These are phyloP conservation scores for Medicago lupulina DNA, from an alignment of 306 rosid species.

Conservation along the genomic window DNA sequence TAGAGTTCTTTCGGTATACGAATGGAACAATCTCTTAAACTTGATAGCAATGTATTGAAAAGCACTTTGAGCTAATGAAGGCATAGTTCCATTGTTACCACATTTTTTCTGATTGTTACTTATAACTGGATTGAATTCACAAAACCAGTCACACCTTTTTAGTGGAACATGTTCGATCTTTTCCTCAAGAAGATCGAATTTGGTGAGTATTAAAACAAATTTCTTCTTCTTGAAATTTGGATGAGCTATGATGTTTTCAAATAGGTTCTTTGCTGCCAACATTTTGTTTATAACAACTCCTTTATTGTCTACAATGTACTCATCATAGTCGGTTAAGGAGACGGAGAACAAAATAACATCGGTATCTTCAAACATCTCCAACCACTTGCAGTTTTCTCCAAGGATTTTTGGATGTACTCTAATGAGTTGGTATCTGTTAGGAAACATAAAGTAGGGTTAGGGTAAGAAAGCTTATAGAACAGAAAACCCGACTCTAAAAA, in stretches of 20 bases:
- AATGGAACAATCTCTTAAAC: slow-evolving; percentile 67
- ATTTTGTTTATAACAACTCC: slow-evolving; percentile 69
- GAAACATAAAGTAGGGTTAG: slow-evolving; percentile 1
- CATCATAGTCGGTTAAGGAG: slow-evolving; percentile 68
- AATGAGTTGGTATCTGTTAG: slow-evolving; percentile 68
- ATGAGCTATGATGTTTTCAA: slow-evolving; percentile 62
- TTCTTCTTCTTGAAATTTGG: slow-evolving; percentile 53
- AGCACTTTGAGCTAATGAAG: slow-evolving; percentile 63
- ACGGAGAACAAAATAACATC: slow-evolving; percentile 68
- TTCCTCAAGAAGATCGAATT: slow-evolving; percentile 76
- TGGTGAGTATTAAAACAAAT: slow-evolving; percentile 72
- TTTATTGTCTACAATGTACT: slow-evolving; percentile 48
- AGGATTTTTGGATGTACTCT: slow-evolving; percentile 70
- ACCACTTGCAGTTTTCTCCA: slow-evolving; percentile 76
- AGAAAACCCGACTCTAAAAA: not conserved
- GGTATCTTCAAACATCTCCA: slow-evolving; percentile 76
- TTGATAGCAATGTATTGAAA: slow-evolving; percentile 73
- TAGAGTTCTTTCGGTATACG: slow-evolving; percentile 57
- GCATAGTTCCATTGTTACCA: slow-evolving; percentile 47
- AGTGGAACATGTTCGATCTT: slow-evolving; percentile 68
- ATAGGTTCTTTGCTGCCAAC: slow-evolving; percentile 70
- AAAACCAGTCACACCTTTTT: slow-evolving; percentile 73
- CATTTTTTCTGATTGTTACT: slow-evolving; percentile 37
- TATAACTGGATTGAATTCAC: slow-evolving; percentile 62
- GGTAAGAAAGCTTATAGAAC: slow-evolving; percentile 29